Evolutionary conservation across 345 rosid genomes (phyloP).

Genomic region (Sapria himalayana): DNA sequence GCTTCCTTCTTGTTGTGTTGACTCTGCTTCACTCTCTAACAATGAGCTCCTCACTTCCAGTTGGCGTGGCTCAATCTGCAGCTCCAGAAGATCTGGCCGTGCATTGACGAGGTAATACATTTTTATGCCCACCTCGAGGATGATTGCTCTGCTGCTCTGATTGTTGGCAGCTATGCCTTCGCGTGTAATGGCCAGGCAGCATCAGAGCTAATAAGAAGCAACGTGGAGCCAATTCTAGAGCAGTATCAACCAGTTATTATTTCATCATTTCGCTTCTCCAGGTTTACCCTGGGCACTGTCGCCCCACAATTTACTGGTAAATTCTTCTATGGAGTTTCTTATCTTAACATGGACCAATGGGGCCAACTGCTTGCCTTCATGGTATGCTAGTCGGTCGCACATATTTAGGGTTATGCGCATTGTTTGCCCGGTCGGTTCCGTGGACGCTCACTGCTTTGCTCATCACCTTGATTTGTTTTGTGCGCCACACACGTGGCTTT

Average conservation of each 20-base stretch:
- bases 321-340: background rate
- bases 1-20: background rate
- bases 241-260: constrained; percentile 52
- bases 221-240: constrained; percentile 73
- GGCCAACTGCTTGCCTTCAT: background rate
- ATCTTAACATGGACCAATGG: background rate
- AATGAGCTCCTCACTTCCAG: constrained; percentile 16
- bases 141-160: background rate
- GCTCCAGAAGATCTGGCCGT: constrained; percentile 89
- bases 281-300: constrained; percentile 75
- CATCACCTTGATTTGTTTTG: too few relatives aligned
- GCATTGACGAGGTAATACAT: constrained; percentile 36
- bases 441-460: too few relatives aligned
- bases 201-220: constrained; percentile 57
- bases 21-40: background rate
- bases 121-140: background rate
- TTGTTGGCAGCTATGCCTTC: background rate
- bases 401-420: background rate
- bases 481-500: too few relatives aligned
- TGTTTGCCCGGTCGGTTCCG: too few relatives aligned
- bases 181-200: constrained; percentile 43
- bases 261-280: constrained; percentile 61
- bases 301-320: constrained; percentile 93
- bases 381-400: background rate
- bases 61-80: constrained; percentile 68